phyloP scores from a whole-genome alignment of 768 basidiomycete genomes.

The Melanogaster broomeanus region DNA sequence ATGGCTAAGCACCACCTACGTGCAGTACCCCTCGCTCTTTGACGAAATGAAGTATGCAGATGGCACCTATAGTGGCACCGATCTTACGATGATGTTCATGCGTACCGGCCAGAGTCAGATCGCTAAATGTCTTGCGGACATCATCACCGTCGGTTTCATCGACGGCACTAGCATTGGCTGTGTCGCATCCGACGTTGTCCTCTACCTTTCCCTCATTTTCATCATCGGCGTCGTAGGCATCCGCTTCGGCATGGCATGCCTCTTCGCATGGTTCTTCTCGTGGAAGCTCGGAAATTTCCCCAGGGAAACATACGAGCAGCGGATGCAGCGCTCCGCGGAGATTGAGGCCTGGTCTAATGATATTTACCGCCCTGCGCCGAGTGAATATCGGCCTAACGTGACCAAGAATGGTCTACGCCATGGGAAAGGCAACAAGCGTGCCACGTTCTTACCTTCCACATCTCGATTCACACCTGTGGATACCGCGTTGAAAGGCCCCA shows the following conservation, averaged over 20 bases:
- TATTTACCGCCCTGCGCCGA: constrained; percentile 92
- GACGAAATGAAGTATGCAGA: constrained; percentile 71
- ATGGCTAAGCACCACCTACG: constrained; percentile 80
- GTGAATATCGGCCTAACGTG: constrained; percentile 87
- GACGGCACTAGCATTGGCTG: constrained; percentile 95
- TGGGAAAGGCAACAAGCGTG: constrained; percentile 53
- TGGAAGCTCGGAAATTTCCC: constrained; percentile 94
- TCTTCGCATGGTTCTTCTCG: constrained; percentile 98
- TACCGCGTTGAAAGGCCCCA: constrained; percentile 50
- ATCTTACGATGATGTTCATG: constrained; percentile 84
- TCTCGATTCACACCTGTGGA: constrained; percentile 80
- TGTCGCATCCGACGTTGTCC: constrained; percentile 91
- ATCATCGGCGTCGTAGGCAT: constrained; percentile 96
- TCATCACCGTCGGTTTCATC: constrained; percentile 88
- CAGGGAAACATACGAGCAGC: constrained; percentile 88
- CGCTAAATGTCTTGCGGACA: constrained; percentile 83
- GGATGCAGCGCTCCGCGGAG: constrained; percentile 84
- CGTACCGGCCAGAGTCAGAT: constrained; percentile 68
- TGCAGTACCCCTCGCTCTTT: constrained; percentile 83
- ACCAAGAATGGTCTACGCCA: constrained; percentile 62
- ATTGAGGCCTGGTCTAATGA: constrained; percentile 97
- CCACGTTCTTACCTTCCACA: constrained; percentile 62
- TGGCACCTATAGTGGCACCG: constrained; percentile 76
- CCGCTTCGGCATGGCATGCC: constrained; percentile 94
- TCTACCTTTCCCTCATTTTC: constrained; percentile 94